Conservation (phyloP, 2,329 filamentous ascomycete species). For the Thelonectria olida region DNA sequence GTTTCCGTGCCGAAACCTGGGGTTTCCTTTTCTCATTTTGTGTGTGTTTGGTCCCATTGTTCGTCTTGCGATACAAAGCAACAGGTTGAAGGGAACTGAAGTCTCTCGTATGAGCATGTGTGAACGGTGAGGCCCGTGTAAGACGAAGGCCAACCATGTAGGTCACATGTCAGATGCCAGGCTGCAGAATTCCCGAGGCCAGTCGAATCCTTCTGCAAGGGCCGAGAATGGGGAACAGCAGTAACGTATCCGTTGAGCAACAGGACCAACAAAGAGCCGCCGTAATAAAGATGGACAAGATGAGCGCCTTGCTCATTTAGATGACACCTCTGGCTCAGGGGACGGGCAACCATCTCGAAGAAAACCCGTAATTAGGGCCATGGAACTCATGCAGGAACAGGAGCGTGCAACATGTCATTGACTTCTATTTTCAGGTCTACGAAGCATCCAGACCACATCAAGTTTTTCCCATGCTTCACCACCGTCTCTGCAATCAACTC, state of each 20-base stretch:
- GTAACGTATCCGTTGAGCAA: not conserved
- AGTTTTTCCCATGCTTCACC: not conserved
- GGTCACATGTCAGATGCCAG: constrained; percentile 15
- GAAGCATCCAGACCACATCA: not conserved
- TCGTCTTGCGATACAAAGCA: not conserved
- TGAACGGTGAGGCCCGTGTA: not conserved
- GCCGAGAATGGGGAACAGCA: constrained; percentile 18
- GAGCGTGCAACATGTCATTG: not conserved
- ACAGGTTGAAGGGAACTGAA: not conserved
- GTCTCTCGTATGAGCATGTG: not conserved
- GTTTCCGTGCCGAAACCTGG: constrained; percentile 11
- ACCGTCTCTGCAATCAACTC: no score
- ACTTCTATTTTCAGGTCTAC: not conserved
- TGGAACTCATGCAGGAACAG: constrained; percentile 21
- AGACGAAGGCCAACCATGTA: not conserved
- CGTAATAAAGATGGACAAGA: not conserved
- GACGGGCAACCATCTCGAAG: constrained; percentile 18
- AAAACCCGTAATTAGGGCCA: not conserved
- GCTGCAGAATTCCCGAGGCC: constrained; percentile 17
- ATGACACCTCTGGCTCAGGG: no score
- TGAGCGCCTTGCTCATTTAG: no score
- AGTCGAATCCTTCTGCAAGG: constrained; percentile 6
- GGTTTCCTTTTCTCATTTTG: no score
- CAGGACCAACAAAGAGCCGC: not conserved
- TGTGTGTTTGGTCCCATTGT: not conserved